These are phyloP conservation scores for Zymoseptoria crescenta DNA, from an alignment of 2,329 filamentous ascomycete species.

Conservation along the genomic window DNA sequence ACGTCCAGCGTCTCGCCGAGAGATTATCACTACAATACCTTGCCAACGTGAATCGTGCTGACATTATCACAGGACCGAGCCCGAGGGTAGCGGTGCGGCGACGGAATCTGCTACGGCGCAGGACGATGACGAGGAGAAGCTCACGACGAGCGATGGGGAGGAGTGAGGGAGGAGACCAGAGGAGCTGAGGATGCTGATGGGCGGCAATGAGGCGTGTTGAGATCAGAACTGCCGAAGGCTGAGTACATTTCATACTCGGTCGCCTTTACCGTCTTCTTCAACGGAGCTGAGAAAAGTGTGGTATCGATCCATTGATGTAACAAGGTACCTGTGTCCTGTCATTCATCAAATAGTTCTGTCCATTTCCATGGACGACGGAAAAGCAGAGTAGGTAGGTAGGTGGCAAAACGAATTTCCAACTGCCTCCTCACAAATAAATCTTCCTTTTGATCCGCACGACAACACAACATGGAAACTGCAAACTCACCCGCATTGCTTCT, in stretches of 20 bases:
- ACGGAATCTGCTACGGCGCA: background rate
- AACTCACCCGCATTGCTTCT: conserved; percentile 30
- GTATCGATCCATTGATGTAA: background rate
- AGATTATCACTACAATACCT: too few species aligned
- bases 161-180: too few species aligned
- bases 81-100: too few species aligned
- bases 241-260: too few species aligned
- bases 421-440: background rate
- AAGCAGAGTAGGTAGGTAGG: background rate
- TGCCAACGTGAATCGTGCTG: too few species aligned
- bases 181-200: too few species aligned
- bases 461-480: conserved; percentile 18
- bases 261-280: too few species aligned
- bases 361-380: background rate
- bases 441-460: background rate
- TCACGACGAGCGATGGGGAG: too few species aligned
- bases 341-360: background rate
- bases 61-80: too few species aligned
- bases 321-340: background rate
- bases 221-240: too few species aligned
- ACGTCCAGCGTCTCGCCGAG: too few species aligned
- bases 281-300: background rate
- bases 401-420: background rate
- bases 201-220: too few species aligned
- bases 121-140: background rate